These are phyloP conservation scores for Metschnikowia lunata DNA, from an alignment of 805 yeast species.

Conservation along the genomic window DNA sequence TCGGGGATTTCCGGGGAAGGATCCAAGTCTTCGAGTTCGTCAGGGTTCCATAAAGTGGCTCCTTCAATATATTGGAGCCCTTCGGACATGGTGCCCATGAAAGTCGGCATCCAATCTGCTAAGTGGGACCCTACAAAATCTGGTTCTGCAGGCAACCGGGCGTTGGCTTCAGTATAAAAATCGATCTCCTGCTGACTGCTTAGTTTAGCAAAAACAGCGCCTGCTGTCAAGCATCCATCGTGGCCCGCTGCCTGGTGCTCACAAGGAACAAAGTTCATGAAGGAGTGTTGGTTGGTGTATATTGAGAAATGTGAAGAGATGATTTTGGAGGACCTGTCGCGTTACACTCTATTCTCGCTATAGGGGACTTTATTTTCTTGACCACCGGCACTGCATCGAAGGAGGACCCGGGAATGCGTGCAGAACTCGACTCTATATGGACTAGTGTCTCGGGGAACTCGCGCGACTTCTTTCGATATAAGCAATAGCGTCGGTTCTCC, in stretches of 20 bases:
- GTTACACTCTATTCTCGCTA: no score
- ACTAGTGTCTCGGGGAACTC: no score
- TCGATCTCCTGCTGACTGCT: constrained; percentile 60
- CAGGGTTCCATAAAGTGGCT: constrained; percentile 8
- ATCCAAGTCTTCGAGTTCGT: not conserved
- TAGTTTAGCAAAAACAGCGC: constrained; percentile 69
- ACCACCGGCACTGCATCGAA: no score
- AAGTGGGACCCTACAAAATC: constrained; percentile 31
- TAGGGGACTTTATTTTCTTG: no score
- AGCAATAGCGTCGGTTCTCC: no score
- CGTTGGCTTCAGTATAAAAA: constrained; percentile 52
- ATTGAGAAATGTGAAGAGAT: no score
- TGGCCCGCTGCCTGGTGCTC: constrained; percentile 90
- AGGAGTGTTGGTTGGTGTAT: not conserved
- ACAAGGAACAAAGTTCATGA: constrained; percentile 14
- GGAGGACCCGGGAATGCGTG: no score
- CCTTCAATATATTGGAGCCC: constrained; percentile 25
- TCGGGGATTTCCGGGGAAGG: not conserved
- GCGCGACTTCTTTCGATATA: no score
- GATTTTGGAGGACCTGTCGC: no score
- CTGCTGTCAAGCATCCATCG: constrained; percentile 69
- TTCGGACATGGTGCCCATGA: constrained; percentile 53
- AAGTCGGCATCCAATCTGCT: constrained; percentile 59
- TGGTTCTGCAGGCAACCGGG: constrained; percentile 17
- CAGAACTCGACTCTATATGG: no score